Evolutionary conservation across 345 rosid species (phyloP).

Genomic region (Hevea brasiliensis): DNA sequence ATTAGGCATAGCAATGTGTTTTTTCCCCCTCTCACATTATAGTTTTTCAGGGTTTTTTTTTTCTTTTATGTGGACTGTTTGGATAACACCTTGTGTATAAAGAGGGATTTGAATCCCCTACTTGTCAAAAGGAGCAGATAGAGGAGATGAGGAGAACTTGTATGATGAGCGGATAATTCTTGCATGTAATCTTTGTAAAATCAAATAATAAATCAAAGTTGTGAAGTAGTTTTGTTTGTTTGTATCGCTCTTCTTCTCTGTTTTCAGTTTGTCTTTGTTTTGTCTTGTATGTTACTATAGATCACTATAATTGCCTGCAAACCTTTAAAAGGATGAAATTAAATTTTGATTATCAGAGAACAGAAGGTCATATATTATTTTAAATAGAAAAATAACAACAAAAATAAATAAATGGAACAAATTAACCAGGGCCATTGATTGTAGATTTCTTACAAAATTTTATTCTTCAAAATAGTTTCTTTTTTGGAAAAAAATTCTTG

Average conservation of each 20-base stretch:
- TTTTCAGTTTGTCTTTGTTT: too few species aligned
- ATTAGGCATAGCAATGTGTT: not conserved
- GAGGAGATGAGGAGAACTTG: not conserved
- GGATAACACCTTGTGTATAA: not conserved
- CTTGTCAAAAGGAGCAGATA: not conserved
- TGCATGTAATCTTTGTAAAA: conserved; percentile 10
- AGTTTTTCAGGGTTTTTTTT: not conserved
- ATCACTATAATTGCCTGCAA: too few species aligned
- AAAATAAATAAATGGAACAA: too few species aligned
- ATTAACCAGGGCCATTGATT: too few species aligned
- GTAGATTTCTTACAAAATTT: too few species aligned
- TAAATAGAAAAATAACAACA: too few species aligned
- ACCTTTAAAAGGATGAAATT: too few species aligned
- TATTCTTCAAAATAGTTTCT: too few species aligned
- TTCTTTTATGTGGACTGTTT: not conserved
- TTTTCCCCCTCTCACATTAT: not conserved
- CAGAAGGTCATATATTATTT: too few species aligned
- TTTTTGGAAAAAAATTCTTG: too few species aligned
- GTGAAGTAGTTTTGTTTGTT: not conserved
- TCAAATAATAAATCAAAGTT: not conserved
- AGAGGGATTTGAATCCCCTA: not conserved
- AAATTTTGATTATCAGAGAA: too few species aligned
- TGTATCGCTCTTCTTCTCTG: not conserved
- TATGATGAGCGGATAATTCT: not conserved
- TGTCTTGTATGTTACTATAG: too few species aligned